Conservation (phyloP, 2,329 filamentous ascomycete species). For the Chrysoporthe austroafricana region DNA sequence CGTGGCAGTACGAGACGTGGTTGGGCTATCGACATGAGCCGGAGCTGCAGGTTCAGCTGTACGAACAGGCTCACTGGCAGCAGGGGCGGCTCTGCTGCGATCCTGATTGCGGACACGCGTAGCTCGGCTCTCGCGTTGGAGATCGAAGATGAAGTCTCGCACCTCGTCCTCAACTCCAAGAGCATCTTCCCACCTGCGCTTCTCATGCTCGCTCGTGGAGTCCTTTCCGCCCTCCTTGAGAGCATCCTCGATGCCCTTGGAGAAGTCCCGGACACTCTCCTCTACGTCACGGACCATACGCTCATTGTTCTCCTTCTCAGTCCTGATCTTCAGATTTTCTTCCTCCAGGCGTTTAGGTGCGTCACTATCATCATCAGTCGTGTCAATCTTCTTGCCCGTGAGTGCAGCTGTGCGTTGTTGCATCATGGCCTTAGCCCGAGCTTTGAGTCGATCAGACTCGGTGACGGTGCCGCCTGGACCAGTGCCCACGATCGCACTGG, state of each 20-base stretch:
- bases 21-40: slow-evolving; percentile 55
- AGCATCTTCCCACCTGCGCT: slow-evolving; percentile 91
- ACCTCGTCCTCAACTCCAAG: slow-evolving; percentile 96
- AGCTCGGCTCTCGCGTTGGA: slow-evolving; percentile 84
- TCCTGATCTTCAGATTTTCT: slow-evolving; percentile 78
- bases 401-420: slow-evolving; percentile 93
- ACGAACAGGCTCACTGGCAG: slow-evolving; percentile 46
- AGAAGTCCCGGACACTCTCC: slow-evolving; percentile 90
- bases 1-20: slow-evolving; percentile 58
- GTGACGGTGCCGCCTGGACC: slow-evolving; percentile 89
- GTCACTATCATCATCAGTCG: slow-evolving; percentile 71
- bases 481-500: slow-evolving; percentile 83
- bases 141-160: slow-evolving; percentile 95
- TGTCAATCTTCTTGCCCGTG: slow-evolving; percentile 78
- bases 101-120: slow-evolving; percentile 69
- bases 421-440: slow-evolving; percentile 97
- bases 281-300: slow-evolving; percentile 96
- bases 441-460: slow-evolving; percentile 92
- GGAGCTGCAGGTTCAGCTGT: slow-evolving; percentile 49
- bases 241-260: slow-evolving; percentile 80
- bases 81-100: slow-evolving; percentile 49
- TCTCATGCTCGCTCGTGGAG: slow-evolving; percentile 84
- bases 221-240: slow-evolving; percentile 81
- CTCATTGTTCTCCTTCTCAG: slow-evolving; percentile 92
- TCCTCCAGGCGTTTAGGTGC: slow-evolving; percentile 86